Percentiles rank a stretch among this genome's conserved stretches.
Evolutionary conservation across 352 stramenopile species (phyloP).

Genomic region (Blastocystis sp.): DNA sequence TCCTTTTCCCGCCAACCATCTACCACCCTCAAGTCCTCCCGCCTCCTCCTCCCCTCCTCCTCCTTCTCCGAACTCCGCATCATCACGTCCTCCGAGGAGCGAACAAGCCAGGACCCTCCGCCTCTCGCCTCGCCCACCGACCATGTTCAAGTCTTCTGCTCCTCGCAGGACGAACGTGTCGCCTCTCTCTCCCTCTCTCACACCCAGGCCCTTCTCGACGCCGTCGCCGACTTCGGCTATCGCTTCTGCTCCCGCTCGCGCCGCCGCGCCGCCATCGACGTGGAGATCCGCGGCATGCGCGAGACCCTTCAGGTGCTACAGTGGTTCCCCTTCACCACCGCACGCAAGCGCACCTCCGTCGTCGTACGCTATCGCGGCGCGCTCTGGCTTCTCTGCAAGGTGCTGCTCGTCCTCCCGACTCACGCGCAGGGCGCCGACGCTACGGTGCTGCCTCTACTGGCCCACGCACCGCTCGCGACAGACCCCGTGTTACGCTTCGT

Average conservation of each 20-base stretch:
- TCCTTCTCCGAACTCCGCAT: conserved; percentile 63
- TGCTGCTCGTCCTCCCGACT: background rate
- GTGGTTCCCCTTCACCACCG: conserved; percentile 67
- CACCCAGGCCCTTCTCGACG: conserved; percentile 44
- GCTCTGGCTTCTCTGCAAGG: conserved; percentile 44
- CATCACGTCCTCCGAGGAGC: background rate
- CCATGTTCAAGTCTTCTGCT: conserved; percentile 65
- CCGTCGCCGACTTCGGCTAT: conserved; percentile 13
- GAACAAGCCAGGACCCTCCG: background rate
- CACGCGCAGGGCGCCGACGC: conserved; percentile 38
- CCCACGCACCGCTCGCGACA: background rate
- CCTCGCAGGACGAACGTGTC: conserved; percentile 63
- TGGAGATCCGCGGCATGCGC: background rate
- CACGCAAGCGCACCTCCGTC: conserved; percentile 45
- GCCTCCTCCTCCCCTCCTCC: background rate
- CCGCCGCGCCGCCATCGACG: background rate
- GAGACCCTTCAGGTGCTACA: conserved; percentile 30
- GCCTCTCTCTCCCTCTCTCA: background rate
- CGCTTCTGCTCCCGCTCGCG: background rate
- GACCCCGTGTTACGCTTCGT: background rate
- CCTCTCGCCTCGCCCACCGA: background rate
- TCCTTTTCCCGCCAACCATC: background rate
- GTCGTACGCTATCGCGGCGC: background rate
- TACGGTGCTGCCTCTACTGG: conserved; percentile 24
- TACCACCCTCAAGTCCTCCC: background rate